Evolutionary conservation across 176 grass and related monocot genomes (phyloP).

Genomic region (Bromus sterilis): DNA sequence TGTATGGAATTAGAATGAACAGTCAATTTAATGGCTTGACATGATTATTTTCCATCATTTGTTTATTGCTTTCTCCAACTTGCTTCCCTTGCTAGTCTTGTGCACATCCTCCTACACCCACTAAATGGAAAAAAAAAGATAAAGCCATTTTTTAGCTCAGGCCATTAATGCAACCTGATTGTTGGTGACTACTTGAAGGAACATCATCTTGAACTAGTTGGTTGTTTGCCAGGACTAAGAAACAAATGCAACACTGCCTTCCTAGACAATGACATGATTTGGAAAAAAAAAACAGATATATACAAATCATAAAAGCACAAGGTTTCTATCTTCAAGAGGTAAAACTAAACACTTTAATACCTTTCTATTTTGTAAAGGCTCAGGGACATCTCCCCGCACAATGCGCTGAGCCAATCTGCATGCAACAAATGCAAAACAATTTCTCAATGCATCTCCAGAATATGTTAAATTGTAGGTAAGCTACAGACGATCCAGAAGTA

Average conservation of each 20-base stretch:
- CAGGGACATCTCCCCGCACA: conserved; percentile 91
- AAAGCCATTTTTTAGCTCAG: background rate
- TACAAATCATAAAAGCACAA: background rate
- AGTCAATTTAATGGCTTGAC: background rate
- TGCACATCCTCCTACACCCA: background rate
- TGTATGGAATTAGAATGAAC: conserved; percentile 1
- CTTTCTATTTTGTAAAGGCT: conserved; percentile 83
- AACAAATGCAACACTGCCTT: background rate
- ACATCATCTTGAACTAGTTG: background rate
- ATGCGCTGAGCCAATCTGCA: conserved; percentile 86
- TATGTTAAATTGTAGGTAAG: background rate
- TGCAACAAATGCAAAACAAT: conserved; percentile 2
- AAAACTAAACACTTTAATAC: conserved; percentile 27
- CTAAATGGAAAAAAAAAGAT: background rate
- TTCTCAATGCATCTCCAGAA: background rate
- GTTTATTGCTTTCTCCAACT: background rate
- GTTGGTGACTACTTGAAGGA: background rate
- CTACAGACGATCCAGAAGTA: background rate
- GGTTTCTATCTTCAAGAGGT: background rate
- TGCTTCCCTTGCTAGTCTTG: background rate
- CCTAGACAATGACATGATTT: background rate
- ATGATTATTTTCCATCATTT: background rate
- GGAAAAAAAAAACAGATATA: background rate
- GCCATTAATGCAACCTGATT: background rate
- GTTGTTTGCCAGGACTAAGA: background rate